A percentile compares a stretch with the other conserved stretches of the same genome.
These are phyloP conservation scores for Lecanoromycetidae sp. DNA, from an alignment of 2,329 filamentous ascomycete species.

Conservation along the genomic window DNA sequence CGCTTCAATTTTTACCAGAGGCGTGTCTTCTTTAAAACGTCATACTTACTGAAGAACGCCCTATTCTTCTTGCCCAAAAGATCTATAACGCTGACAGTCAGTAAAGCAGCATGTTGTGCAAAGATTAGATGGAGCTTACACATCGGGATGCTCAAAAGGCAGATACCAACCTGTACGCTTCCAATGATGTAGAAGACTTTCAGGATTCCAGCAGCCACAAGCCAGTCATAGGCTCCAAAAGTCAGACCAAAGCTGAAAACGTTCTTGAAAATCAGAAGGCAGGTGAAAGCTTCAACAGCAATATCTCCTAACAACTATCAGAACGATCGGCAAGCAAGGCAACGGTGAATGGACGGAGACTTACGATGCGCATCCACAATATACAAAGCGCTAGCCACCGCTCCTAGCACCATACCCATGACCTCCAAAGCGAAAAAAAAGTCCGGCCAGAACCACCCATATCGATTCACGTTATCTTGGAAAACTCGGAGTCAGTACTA, in stretches of 20 bases:
- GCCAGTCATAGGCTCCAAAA: constrained; percentile 74
- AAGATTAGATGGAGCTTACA: constrained; percentile 46
- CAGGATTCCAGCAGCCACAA: constrained; percentile 50
- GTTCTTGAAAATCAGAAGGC: constrained; percentile 88
- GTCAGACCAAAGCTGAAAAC: constrained; percentile 81
- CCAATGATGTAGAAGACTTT: constrained; percentile 59
- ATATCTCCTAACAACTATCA: constrained; percentile 48
- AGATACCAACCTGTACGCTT: constrained; percentile 66
- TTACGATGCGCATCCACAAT: constrained; percentile 83
- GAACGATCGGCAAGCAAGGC: neutral
- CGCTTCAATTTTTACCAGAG: constrained; percentile 2
- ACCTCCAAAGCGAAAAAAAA: constrained; percentile 77
- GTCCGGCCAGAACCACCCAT: constrained; percentile 61
- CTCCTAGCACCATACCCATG: constrained; percentile 82
- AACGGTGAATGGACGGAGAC: constrained; percentile 27
- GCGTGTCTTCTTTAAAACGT: constrained; percentile 43
- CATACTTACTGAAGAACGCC: constrained; percentile 62
- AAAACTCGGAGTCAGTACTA: no score
- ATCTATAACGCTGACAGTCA: constrained; percentile 39
- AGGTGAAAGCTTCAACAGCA: constrained; percentile 77
- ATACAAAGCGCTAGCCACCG: constrained; percentile 74
- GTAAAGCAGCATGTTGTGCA: neutral
- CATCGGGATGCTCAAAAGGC: constrained; percentile 60
- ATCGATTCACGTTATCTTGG: constrained; percentile 47
- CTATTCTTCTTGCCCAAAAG: constrained; percentile 67